Conservation (phyloP, 202 grass and related monocot species). For the Musa balbisiana region DNA sequence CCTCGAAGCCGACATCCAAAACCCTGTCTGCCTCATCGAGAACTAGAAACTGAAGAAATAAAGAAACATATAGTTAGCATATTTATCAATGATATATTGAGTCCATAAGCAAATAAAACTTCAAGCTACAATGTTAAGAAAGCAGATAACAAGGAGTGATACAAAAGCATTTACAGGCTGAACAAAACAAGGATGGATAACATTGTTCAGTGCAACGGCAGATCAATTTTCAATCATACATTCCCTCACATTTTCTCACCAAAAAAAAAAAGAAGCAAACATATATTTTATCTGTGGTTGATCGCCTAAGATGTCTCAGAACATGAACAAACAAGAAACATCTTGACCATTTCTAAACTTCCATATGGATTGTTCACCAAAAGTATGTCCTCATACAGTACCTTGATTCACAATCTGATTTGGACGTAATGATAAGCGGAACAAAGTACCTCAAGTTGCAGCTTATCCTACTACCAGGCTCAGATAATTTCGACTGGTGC, state of each 20-base stretch:
- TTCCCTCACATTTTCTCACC: neutral
- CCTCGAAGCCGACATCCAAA: conserved; percentile 80
- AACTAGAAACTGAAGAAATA: conserved; percentile 69
- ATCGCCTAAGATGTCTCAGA: too few species aligned
- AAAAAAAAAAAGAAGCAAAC: neutral
- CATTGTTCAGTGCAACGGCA: neutral
- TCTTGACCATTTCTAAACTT: too few species aligned
- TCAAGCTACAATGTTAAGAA: neutral
- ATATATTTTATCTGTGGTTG: neutral
- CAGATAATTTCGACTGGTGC: too few species aligned
- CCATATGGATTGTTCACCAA: too few species aligned
- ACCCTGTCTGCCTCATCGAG: conserved; percentile 94
- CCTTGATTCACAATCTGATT: too few species aligned
- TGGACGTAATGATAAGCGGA: too few species aligned
- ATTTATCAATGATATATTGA: neutral
- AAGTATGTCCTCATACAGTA: too few species aligned
- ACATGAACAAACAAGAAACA: too few species aligned
- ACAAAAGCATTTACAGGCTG: neutral
- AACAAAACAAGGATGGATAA: neutral
- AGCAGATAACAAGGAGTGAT: neutral
- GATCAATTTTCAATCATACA: neutral
- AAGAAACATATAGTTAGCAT: neutral
- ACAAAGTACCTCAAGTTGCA: too few species aligned
- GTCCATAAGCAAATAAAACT: neutral
- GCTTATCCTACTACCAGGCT: too few species aligned